Percentiles rank a stretch among this genome's conserved stretches.
These are phyloP conservation scores for Yamadazyma triangularis DNA, from an alignment of 1,139 yeast genomes.

Conservation along the genomic window DNA sequence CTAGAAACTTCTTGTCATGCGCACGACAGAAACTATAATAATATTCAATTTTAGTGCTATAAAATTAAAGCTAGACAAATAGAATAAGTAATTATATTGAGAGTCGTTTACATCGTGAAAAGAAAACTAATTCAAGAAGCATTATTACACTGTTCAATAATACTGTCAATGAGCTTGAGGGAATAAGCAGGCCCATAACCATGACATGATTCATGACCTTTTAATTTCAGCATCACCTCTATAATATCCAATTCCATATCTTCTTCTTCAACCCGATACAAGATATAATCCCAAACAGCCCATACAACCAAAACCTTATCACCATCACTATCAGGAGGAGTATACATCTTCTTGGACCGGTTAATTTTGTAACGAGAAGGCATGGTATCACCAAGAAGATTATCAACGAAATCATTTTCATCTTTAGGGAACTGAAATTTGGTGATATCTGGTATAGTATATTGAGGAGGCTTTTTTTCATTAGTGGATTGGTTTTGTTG, in stretches of 20 bases:
- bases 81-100: too few species aligned
- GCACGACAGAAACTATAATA: conserved; percentile 3
- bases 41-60: too few species aligned
- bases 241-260: conserved; percentile 49
- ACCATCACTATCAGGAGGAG: conserved; percentile 30
- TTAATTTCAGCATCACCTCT: conserved; percentile 52
- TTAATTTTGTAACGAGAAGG: conserved; percentile 15
- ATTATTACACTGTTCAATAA: conserved; percentile 15
- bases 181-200: conserved; percentile 83
- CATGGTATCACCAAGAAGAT: conserved; percentile 22
- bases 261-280: conserved; percentile 39
- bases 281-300: conserved; percentile 79
- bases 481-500: conserved; percentile 46
- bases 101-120: too few species aligned
- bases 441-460: too few species aligned
- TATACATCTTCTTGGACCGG: conserved; percentile 31
- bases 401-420: conserved; percentile 32
- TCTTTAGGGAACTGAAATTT: conserved; percentile 32
- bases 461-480: conserved; percentile 2
- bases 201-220: conserved; percentile 71
- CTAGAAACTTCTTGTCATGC: conserved; percentile 8
- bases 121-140: too few species aligned
- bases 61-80: too few species aligned
- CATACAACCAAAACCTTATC: conserved; percentile 60
- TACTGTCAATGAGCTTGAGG: conserved; percentile 41